A percentile compares a stretch with the other conserved stretches of the same genome.
Conservation (phyloP, 257 asterid genomes). For the Fraxinus cuspidata region DNA sequence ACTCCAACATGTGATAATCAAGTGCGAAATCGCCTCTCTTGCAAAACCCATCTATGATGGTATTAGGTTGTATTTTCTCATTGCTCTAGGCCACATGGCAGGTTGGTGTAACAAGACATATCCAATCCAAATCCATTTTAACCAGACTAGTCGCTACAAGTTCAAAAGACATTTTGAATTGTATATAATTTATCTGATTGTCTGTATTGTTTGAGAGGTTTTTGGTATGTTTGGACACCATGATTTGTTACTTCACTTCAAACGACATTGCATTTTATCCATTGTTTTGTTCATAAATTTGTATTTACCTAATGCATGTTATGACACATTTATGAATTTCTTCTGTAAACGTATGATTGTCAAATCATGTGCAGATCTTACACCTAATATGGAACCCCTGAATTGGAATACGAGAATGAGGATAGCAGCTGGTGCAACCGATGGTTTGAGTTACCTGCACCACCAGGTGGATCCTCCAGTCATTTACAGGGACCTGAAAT, state of each 20-base stretch:
- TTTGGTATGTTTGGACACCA: background rate
- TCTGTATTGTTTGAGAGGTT: background rate
- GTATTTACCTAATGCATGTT: background rate
- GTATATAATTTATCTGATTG: background rate
- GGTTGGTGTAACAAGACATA: background rate
- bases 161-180: background rate
- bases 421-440: constrained; percentile 48
- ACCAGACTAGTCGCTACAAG: background rate
- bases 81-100: background rate
- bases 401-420: constrained; percentile 52
- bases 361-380: constrained; percentile 30
- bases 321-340: background rate
- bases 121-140: background rate
- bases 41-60: background rate
- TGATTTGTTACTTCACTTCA: background rate
- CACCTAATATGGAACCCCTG: constrained; percentile 36
- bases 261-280: background rate
- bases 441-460: constrained; percentile 49
- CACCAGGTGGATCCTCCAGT: constrained; percentile 50
- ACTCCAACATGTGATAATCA: background rate
- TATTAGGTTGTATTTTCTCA: background rate
- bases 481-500: constrained; percentile 51
- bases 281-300: background rate
- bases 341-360: background rate
- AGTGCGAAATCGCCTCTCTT: background rate